Evolutionary conservation across 2,329 filamentous ascomycete species (phyloP), one percentile per base, ranked within the genome.

Genomic region (Berkeleyomyces basicola): DNA sequence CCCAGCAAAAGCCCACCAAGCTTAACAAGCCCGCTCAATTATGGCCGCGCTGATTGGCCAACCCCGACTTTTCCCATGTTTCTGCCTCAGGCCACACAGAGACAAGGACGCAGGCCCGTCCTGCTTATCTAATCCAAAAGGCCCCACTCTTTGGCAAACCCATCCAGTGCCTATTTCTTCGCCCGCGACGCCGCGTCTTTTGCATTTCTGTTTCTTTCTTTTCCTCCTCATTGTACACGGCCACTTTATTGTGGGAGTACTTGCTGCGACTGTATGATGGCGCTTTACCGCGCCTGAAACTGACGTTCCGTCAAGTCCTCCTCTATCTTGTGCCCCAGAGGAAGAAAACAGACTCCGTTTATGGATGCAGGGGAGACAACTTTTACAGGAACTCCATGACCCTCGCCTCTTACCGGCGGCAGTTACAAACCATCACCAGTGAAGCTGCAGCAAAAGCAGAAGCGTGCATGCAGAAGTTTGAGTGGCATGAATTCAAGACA

Each of bases 281-380:
- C 51, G 36, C 55, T 62, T 60, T 53, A 36, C 7, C 16, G 51
- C 43, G 46, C 59, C 57, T 16, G 16, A 39, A 37, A 46, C 47
- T 57, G 39, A 72, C 75, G 73, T 74, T 76, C 75, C 73, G 73
- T 84, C 80, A 78, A 83, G 82, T 82, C 77, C 77, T 81, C 81
- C 83, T 85, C 83, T 86, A 86, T 86, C 82, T 81, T 84, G 81
- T 84, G 81, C 77, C 79, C 83, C 70, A 84, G 83, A 86, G 71
- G 65, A 77, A 77, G 61, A 61, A 39, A 60, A 62, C 42, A 60
- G 72, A 82, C 82, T 79, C 82, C 82, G 82, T 73, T 83, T 84
- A 83, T 86, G 83, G 83, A 86, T 84, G 81, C 82, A 82, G 79
- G 80, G 77, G 76, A 86, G 81, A 80, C 43, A n/a, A 77, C 72